phyloP scores from a whole-genome alignment of 164 flowering plant genomes.

The Nelumbo lutea region DNA sequence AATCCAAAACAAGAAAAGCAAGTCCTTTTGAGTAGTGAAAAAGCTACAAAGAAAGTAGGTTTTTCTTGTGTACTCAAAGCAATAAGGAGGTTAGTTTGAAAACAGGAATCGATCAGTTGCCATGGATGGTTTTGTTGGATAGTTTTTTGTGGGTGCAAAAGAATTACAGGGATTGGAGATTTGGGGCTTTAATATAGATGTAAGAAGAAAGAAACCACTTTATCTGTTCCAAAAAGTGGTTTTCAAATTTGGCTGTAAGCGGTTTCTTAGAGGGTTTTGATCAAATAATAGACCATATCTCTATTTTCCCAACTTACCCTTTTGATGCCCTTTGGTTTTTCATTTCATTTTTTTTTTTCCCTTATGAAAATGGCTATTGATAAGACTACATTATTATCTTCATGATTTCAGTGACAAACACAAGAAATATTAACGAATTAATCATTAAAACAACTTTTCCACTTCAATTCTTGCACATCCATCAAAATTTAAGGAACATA shows the following conservation, averaged over 20 bases:
- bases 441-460: slow-evolving; percentile 1
- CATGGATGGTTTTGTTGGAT: slow-evolving; percentile 10
- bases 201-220: slow-evolving; percentile 7
- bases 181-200: slow-evolving; percentile 21
- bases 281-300: slow-evolving; percentile 1
- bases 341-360: slow-evolving; percentile 1
- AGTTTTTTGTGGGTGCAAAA: slow-evolving; percentile 8
- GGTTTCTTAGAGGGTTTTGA: slow-evolving; percentile 12
- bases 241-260: slow-evolving; percentile 5
- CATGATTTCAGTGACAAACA: slow-evolving; percentile 12
- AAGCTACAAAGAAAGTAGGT: slow-evolving; percentile 23
- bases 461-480: background rate
- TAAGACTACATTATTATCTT: slow-evolving; percentile 16
- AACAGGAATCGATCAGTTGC: slow-evolving; percentile 1
- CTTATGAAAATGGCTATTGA: slow-evolving; percentile 17
- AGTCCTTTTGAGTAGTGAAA: slow-evolving; percentile 22
- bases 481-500: background rate
- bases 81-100: background rate
- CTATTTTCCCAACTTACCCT: slow-evolving; percentile 16
- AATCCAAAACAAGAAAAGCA: slow-evolving; percentile 32
- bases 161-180: slow-evolving; percentile 8
- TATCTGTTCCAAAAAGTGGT: slow-evolving; percentile 1
- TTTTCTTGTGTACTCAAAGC: slow-evolving; percentile 15
- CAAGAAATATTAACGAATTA: slow-evolving; percentile 3
- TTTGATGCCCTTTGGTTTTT: background rate